A percentile compares a stretch with the other conserved stretches of the same genome.
Conservation (phyloP, 129 eudicot species). For the Flaveria trinervia region DNA sequence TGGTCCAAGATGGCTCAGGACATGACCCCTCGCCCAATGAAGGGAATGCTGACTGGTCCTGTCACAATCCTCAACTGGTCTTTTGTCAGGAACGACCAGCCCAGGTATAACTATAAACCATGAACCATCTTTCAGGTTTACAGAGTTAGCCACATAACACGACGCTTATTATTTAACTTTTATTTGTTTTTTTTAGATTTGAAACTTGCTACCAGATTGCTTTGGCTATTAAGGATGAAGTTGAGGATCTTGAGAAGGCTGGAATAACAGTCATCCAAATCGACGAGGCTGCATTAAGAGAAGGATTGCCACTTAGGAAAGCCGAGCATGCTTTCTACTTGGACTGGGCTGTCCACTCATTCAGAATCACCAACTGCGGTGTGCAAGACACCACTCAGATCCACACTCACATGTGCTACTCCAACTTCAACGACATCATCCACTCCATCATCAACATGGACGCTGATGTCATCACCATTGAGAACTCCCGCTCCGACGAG, state of each 20-base stretch:
- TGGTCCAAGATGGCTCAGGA: slow-evolving; percentile 70
- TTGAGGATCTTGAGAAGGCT: slow-evolving; percentile 73
- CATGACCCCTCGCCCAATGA: slow-evolving; percentile 73
- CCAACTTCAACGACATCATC: slow-evolving; percentile 97
- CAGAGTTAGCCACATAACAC: not conserved
- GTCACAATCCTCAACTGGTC: slow-evolving; percentile 80
- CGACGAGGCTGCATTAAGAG: slow-evolving; percentile 72
- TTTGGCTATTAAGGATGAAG: slow-evolving; percentile 70
- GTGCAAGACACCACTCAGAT: slow-evolving; percentile 71
- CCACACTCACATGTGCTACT: slow-evolving; percentile 99
- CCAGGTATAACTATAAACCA: slow-evolving; percentile 41
- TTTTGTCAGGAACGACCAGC: slow-evolving; percentile 64
- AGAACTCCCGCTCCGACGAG: slow-evolving; percentile 97
- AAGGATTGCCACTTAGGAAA: slow-evolving; percentile 71
- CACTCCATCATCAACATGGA: slow-evolving; percentile 98
- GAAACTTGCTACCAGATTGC: slow-evolving; percentile 82
- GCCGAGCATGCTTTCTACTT: slow-evolving; percentile 61
- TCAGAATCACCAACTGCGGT: slow-evolving; percentile 62
- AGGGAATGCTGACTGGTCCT: slow-evolving; percentile 82
- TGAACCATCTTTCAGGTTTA: not conserved
- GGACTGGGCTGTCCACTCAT: slow-evolving; percentile 74
- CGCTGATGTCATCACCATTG: slow-evolving; percentile 97
- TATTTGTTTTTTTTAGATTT: slow-evolving; percentile 35
- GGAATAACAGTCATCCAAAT: slow-evolving; percentile 61
- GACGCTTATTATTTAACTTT: not conserved